A percentile compares a stretch with the other conserved stretches of the same genome.
phyloP scores from a whole-genome alignment of 2,329 filamentous ascomycete genomes.

The Lasiodiplodia sp. region DNA sequence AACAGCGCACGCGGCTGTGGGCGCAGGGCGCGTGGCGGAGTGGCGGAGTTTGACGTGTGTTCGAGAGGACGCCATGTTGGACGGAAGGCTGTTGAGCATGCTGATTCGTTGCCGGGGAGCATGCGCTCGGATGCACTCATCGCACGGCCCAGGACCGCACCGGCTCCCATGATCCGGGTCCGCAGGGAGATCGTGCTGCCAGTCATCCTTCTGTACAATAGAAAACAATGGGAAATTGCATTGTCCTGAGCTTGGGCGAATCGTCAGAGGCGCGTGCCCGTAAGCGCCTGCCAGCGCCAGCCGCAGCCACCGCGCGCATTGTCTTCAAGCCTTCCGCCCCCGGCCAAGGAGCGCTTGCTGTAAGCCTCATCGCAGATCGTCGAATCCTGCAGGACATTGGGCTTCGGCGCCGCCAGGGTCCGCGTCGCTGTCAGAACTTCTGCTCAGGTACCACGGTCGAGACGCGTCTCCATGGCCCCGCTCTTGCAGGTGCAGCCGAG shows the following conservation, averaged over 20 bases:
- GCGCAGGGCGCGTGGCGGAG: slow-evolving; percentile 7
- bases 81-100: background rate
- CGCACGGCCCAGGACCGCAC: background rate
- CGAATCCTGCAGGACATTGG: background rate
- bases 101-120: slow-evolving; percentile 17
- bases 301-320: slow-evolving; percentile 6
- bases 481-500: background rate
- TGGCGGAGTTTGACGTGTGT: background rate
- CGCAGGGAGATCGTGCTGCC: slow-evolving; percentile 16
- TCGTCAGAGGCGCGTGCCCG: slow-evolving; percentile 1
- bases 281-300: background rate
- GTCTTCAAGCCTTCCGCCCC: slow-evolving; percentile 16
- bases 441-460: background rate
- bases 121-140: slow-evolving; percentile 7
- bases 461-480: background rate
- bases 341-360: background rate
- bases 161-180: slow-evolving; percentile 24
- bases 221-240: background rate
- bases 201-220: slow-evolving; percentile 8
- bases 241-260: background rate
- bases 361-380: background rate
- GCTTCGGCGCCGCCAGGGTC: background rate
- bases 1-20: background rate
- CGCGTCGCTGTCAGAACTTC: background rate
- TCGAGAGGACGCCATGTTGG: background rate